Conservation (phyloP, 305 asterid species). For the Nicotiana rustica region DNA sequence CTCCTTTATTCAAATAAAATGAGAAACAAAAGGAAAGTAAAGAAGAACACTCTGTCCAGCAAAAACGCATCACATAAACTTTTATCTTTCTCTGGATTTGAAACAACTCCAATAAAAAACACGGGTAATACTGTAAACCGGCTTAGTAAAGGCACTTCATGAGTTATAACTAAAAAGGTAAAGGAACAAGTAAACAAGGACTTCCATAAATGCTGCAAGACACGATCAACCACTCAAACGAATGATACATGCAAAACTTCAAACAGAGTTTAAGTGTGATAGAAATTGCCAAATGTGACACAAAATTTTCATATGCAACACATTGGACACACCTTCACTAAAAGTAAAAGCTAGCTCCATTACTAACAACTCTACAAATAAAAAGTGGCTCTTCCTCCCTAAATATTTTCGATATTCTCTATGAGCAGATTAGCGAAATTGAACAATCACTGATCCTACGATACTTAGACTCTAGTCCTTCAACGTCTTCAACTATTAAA, state of each 20-base stretch:
- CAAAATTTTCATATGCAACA: not conserved
- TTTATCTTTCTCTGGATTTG: not conserved
- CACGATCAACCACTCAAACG: not conserved
- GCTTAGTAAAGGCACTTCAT: not conserved
- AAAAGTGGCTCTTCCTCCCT: not conserved
- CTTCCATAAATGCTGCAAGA: not conserved
- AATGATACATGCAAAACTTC: not conserved
- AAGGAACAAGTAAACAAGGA: not conserved
- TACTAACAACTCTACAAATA: slow-evolving; percentile 4
- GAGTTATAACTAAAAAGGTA: not conserved
- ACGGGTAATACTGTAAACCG: not conserved
- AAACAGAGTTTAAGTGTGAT: not conserved
- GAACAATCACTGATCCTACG: not conserved
- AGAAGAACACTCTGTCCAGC: not conserved
- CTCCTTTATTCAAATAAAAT: not conserved
- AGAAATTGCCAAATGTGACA: not conserved
- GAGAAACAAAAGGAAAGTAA: not conserved
- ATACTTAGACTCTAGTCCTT: not conserved
- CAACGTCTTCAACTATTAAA: not conserved
- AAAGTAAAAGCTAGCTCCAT: not conserved
- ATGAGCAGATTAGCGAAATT: slow-evolving; percentile 12
- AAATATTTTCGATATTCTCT: not conserved
- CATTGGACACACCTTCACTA: not conserved
- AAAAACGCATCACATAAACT: not conserved
- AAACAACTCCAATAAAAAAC: not conserved